Evolutionary conservation across 306 rosid species (phyloP).

Genomic region (Datisca glomerata): DNA sequence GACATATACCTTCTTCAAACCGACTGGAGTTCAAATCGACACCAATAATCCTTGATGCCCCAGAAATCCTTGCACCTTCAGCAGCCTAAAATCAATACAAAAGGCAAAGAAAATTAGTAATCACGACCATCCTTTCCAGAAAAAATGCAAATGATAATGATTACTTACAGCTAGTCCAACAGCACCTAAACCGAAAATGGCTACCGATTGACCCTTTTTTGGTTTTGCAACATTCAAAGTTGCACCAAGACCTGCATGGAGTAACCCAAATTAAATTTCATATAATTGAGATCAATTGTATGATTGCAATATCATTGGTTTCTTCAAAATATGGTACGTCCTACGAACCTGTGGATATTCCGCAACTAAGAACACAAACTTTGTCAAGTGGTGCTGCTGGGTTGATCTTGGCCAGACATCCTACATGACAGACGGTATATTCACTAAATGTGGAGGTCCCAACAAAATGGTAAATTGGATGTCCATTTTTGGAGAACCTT

Average conservation of each 20-base stretch:
- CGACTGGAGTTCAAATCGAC: conserved; percentile 60
- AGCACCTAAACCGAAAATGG: conserved; percentile 82
- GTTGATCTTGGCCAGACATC: conserved; percentile 75
- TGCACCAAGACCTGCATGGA: conserved; percentile 65
- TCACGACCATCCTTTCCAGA: neutral
- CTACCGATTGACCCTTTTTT: conserved; percentile 63
- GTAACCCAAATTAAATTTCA: neutral
- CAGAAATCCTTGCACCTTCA: conserved; percentile 81
- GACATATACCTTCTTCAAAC: conserved; percentile 54
- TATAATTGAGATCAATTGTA: neutral
- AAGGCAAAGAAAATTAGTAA: neutral
- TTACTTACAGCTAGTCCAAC: conserved; percentile 84
- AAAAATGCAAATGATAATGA: neutral
- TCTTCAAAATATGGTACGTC: neutral
- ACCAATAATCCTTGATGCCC: conserved; percentile 78
- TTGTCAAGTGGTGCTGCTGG: conserved; percentile 88
- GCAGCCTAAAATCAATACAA: conserved; percentile 38
- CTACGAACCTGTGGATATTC: conserved; percentile 68
- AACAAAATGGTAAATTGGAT: conserved; percentile 66
- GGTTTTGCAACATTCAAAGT: conserved; percentile 87
- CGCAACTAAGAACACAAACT: conserved; percentile 86
- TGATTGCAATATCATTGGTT: neutral
- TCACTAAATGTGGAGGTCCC: conserved; percentile 92
- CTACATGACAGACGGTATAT: conserved; percentile 67
- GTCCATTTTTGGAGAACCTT: conserved; percentile 60